Conservation (phyloP, 306 rosid genomes). For the Corylus heterophylla region DNA sequence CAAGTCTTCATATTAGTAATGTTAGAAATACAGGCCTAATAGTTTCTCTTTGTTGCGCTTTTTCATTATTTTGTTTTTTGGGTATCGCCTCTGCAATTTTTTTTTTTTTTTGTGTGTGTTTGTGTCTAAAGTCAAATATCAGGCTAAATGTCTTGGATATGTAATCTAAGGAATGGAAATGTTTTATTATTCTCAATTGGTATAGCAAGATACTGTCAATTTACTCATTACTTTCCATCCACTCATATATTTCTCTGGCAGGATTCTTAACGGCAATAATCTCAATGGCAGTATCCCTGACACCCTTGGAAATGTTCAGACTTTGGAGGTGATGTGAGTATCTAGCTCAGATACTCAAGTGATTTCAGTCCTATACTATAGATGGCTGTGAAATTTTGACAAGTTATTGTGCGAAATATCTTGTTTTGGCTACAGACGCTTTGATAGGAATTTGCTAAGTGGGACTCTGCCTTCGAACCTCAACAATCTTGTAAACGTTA, state of each 20-base stretch:
- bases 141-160: neutral
- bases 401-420: conserved; percentile 10
- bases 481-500: conserved; percentile 40
- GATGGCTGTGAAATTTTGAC: neutral
- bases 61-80: neutral
- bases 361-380: neutral
- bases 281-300: conserved; percentile 59
- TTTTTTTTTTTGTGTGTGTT: neutral
- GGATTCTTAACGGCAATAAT: conserved; percentile 57
- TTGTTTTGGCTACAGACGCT: conserved; percentile 47
- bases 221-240: neutral
- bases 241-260: conserved; percentile 29
- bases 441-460: conserved; percentile 42
- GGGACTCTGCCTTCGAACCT: conserved; percentile 51
- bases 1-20: neutral
- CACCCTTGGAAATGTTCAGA: conserved; percentile 51
- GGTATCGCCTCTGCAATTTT: neutral
- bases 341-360: conserved; percentile 23
- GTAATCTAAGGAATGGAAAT: neutral
- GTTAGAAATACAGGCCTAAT: neutral
- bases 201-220: neutral
- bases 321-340: conserved; percentile 69
- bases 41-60: neutral
- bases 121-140: neutral
- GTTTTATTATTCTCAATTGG: neutral